phyloP scores from a whole-genome alignment of 495 filamentous ascomycete genomes.

The Pseudevernia furfuracea region DNA sequence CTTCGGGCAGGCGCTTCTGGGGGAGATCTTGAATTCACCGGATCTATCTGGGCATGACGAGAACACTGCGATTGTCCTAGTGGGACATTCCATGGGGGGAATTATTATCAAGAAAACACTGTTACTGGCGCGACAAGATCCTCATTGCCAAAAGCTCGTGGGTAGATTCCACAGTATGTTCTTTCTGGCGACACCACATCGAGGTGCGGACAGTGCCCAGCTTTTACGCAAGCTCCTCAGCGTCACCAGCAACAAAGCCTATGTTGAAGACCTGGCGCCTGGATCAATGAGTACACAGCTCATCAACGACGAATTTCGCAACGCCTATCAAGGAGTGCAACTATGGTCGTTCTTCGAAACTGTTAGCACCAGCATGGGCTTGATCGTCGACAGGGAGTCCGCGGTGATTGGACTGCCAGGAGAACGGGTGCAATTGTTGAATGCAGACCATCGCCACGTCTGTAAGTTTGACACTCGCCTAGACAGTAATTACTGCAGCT shows the following conservation, averaged over 20 bases:
- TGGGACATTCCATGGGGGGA: slow-evolving; percentile 50
- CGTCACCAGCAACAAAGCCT: slow-evolving; percentile 5
- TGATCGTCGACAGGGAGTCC: slow-evolving; percentile 39
- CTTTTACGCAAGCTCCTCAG: slow-evolving; percentile 27
- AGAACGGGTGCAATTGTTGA: slow-evolving; percentile 32
- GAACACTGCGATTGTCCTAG: slow-evolving; percentile 28
- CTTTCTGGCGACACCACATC: slow-evolving; percentile 45
- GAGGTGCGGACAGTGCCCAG: slow-evolving; percentile 41
- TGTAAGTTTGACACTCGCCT: slow-evolving; percentile 38
- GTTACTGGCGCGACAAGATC: slow-evolving; percentile 23
- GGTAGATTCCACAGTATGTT: slow-evolving; percentile 37
- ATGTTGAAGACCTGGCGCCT: slow-evolving; percentile 13
- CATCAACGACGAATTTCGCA: slow-evolving; percentile 33
- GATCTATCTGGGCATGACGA: neutral
- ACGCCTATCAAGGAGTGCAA: slow-evolving; percentile 23
- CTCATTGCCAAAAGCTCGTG: slow-evolving; percentile 22
- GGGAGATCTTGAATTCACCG: slow-evolving; percentile 25
- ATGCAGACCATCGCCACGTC: slow-evolving; percentile 41
- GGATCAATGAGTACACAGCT: slow-evolving; percentile 22
- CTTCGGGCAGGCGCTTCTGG: slow-evolving; percentile 39
- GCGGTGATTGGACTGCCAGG: slow-evolving; percentile 36
- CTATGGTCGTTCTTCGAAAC: slow-evolving; percentile 27
- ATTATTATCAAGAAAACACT: slow-evolving; percentile 44
- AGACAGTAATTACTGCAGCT: slow-evolving; percentile 36
- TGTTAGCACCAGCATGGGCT: slow-evolving; percentile 1